Evolutionary conservation across 345 rosid genomes (phyloP), one percentile per base, ranked within the genome.

Genomic region (Camelina hispida): DNA sequence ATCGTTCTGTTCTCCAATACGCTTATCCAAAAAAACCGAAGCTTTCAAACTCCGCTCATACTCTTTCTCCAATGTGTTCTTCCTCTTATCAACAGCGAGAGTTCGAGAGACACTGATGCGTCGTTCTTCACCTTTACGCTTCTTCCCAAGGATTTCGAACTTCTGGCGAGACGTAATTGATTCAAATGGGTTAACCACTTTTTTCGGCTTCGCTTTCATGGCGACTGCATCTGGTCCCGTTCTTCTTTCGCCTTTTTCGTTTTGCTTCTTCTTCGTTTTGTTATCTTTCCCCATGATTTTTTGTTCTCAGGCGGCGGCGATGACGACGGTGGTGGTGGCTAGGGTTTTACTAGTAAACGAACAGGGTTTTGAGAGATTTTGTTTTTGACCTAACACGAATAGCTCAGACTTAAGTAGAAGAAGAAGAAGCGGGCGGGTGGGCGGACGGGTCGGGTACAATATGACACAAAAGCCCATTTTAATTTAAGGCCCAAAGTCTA

Each of bases 111-210:
- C 83, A n/a, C 97, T 93, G 17, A 84, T 28, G 18, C 91, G 89
- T 35, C 87, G 86, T 55, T 94, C 91, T 62, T 92, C 99, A 2
- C 99, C 99, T 76, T 89, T 90, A 54, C 92, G 86, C 62, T 90
- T 95, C 85, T 90, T 87, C 28, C 97, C 99, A 46, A 95, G 89
- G 58, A 92, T 74, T 55, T 89, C 91, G 78, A 91, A 92, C 83
- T 92, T 95, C 75, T 92, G 87, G 65, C 90, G 92, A 57, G 93
- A 87, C 96, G 91, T 85, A 55, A 92, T 89, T 59, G 87, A 78
- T 81, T 92, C 99, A 53, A 95, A 95, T 6, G 96, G 93, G 51
- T 90, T 92, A 1, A 32, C 51, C 47, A 66, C 72, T 65, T 82
- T 85, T 3, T 79, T 38, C 6, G 87, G 65, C 48, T 79, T 84